phyloP scores from a whole-genome alignment of 768 basidiomycete genomes.

The Ramaria sp. region DNA sequence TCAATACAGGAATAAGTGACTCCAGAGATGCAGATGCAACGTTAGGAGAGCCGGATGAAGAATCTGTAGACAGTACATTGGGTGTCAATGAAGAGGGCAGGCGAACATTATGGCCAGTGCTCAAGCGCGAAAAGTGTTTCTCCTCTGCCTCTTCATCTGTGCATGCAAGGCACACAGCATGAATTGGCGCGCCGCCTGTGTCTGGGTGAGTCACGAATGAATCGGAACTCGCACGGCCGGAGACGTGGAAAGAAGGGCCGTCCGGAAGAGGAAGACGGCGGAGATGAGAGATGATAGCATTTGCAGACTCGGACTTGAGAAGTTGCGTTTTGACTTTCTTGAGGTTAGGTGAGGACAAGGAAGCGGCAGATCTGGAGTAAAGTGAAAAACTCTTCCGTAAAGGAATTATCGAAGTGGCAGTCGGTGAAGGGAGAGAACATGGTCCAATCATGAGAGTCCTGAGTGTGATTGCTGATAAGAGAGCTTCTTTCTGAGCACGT shows the following conservation, averaged over 20 bases:
- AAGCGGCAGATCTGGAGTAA: conserved; percentile 21
- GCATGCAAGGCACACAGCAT: conserved; percentile 62
- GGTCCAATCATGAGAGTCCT: conserved; percentile 62
- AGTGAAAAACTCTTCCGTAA: conserved; percentile 27
- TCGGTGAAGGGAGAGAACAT: conserved; percentile 19
- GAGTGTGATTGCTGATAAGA: conserved; percentile 49
- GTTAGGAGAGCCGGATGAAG: conserved; percentile 9
- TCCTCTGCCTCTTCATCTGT: conserved; percentile 52
- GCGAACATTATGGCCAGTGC: conserved; percentile 8
- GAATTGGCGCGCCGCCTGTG: conserved; percentile 41
- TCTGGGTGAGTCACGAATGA: conserved; percentile 5
- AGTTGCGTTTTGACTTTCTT: conserved; percentile 60
- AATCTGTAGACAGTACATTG: conserved; percentile 8
- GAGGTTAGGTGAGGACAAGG: conserved; percentile 29
- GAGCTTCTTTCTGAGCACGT: conserved; percentile 47
- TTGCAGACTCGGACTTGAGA: conserved; percentile 52
- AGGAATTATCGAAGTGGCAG: conserved; percentile 14
- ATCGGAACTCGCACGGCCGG: conserved; percentile 13
- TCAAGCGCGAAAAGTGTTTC: conserved; percentile 38
- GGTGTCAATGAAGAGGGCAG: conserved; percentile 16
- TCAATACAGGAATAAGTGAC: conserved; percentile 37
- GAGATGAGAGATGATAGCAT: conserved; percentile 62
- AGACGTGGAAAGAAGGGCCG: conserved; percentile 16
- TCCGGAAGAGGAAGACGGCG: conserved; percentile 44
- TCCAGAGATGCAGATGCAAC: conserved; percentile 40